phyloP scores from a whole-genome alignment of 345 rosid genomes.

The Moricandia moricandioides region DNA sequence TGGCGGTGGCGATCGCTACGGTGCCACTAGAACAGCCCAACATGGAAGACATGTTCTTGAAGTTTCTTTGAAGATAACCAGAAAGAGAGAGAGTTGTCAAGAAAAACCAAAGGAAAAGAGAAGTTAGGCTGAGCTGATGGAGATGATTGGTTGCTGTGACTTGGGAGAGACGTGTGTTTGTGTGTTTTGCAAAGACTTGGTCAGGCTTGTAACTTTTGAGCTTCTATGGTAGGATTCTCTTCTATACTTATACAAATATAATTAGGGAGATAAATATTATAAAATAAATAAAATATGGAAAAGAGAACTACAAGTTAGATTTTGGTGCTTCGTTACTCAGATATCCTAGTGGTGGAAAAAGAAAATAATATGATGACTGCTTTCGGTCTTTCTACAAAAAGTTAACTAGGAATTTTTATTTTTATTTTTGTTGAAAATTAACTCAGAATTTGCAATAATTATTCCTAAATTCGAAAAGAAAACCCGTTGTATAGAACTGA shows the following conservation, averaged over 20 bases:
- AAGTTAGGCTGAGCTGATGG: slow-evolving; percentile 17
- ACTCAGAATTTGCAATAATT: not conserved
- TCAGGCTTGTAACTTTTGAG: slow-evolving; percentile 29
- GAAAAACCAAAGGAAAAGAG: not conserved
- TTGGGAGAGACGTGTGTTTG: slow-evolving; percentile 30
- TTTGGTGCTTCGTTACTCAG: slow-evolving; percentile 28
- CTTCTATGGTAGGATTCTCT: slow-evolving; percentile 12
- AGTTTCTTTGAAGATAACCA: not conserved
- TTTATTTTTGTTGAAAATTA: no score
- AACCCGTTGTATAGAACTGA: not conserved
- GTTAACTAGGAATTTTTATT: not conserved
- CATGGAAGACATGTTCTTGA: slow-evolving; percentile 26
- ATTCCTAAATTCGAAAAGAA: not conserved
- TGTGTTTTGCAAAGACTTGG: slow-evolving; percentile 5
- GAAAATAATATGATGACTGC: not conserved
- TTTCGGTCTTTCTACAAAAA: not conserved
- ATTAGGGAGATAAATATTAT: not conserved
- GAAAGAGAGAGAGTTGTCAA: not conserved
- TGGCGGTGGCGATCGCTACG: slow-evolving; percentile 70
- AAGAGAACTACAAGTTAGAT: not conserved
- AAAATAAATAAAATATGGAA: slow-evolving; percentile 5
- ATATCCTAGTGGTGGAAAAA: slow-evolving; percentile 4
- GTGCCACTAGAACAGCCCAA: slow-evolving; percentile 45
- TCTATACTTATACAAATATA: slow-evolving; percentile 23
- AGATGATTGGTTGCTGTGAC: slow-evolving; percentile 25